Percentiles rank a stretch among this genome's conserved stretches.
Evolutionary conservation across 2,329 filamentous ascomycete genomes (phyloP).

Genomic region (Xylaria sp.): DNA sequence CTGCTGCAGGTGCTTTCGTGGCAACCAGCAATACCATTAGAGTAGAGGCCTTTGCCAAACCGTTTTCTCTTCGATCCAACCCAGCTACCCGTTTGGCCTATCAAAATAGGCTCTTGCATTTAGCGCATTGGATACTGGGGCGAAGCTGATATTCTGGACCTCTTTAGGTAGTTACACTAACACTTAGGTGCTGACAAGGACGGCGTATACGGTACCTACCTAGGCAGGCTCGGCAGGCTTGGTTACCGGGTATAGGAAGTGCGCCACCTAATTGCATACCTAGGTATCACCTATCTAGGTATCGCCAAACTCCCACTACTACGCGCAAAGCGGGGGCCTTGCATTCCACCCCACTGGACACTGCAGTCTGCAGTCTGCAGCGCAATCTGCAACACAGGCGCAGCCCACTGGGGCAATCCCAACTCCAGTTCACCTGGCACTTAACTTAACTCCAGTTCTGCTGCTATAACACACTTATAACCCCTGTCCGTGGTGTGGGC

Average conservation of each 20-base stretch:
- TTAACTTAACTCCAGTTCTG: conserved; percentile 27
- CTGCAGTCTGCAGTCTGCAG: conserved; percentile 14
- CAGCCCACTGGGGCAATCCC: conserved; percentile 4
- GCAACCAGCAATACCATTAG: neutral
- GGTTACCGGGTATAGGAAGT: neutral
- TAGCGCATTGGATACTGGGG: conserved; percentile 4
- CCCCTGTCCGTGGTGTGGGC: conserved; percentile 40
- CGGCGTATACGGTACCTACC: conserved; percentile 14
- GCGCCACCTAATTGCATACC: conserved; percentile 6
- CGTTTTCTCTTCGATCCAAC: conserved; percentile 17
- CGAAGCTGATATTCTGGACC: conserved; percentile 6
- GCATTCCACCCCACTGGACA: conserved; percentile 29
- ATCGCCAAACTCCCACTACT: conserved; percentile 15
- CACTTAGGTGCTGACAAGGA: too few species aligned
- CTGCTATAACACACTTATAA: conserved; percentile 25
- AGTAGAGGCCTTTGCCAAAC: conserved; percentile 15
- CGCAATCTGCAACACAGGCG: neutral
- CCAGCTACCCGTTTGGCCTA: conserved; percentile 14
- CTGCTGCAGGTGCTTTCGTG: neutral
- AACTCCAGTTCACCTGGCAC: too few species aligned
- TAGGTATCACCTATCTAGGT: neutral
- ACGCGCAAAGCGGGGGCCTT: conserved; percentile 26
- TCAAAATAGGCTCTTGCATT: neutral
- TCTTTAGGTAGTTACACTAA: neutral
- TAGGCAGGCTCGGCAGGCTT: too few species aligned